Evolutionary conservation across 2,329 filamentous ascomycete genomes (phyloP).

Genomic region (Verticillium zaregamsianum): DNA sequence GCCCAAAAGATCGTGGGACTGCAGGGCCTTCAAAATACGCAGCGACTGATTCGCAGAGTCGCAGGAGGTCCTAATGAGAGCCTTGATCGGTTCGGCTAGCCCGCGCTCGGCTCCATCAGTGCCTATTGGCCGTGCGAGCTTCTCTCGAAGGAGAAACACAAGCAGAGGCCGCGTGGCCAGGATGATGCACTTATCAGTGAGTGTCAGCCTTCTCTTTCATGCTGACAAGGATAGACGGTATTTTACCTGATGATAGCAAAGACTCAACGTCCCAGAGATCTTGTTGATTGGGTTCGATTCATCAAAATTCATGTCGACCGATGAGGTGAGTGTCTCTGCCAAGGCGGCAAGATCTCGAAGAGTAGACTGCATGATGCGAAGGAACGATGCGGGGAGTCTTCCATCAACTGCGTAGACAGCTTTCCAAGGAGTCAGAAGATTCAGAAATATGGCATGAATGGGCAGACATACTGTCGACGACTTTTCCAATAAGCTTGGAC

Average conservation of each 20-base stretch:
- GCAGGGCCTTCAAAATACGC: constrained; percentile 2
- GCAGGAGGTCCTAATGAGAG: constrained; percentile 2
- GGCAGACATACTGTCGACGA: constrained; percentile 3
- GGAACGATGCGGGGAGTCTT: constrained; percentile 2
- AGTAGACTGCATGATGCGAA: constrained; percentile 3
- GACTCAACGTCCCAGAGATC: constrained; percentile 2
- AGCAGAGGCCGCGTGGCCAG: constrained; percentile 3
- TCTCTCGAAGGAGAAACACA: constrained; percentile 3
- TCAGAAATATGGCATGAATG: accelerated
- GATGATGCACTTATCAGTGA: constrained; percentile 1
- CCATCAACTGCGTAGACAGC: constrained; percentile 7
- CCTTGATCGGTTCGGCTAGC: constrained; percentile 3
- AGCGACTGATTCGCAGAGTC: constrained; percentile 6
- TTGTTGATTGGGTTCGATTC: constrained; percentile 2
- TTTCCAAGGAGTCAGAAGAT: neutral
- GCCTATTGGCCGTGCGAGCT: neutral
- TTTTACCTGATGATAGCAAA: constrained; percentile 6
- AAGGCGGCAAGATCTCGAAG: constrained; percentile 3
- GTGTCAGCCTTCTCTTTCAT: neutral
- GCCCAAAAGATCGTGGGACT: neutral
- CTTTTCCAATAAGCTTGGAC: constrained; percentile 4
- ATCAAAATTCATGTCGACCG: constrained; percentile 6
- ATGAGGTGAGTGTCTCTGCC: constrained; percentile 1
- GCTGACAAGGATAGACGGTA: neutral
- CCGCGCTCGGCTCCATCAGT: constrained; percentile 1